A percentile compares a stretch with the other conserved stretches of the same genome.
phyloP scores from a whole-genome alignment of 1,284 basidiomycete species.

The Phenoliferia sp. region DNA sequence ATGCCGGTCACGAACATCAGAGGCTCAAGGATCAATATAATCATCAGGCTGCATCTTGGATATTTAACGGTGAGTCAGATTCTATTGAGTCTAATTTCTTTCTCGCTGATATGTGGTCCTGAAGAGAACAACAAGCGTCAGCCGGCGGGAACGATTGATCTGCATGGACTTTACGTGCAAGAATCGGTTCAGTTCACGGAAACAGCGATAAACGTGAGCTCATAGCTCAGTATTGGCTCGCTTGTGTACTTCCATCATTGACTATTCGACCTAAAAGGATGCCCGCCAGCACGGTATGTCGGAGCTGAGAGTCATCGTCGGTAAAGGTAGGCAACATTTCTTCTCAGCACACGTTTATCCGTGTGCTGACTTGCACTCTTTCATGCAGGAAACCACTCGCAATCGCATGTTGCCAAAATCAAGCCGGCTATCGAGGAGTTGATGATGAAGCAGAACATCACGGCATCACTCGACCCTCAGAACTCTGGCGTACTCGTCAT shows the following conservation, averaged over 20 bases:
- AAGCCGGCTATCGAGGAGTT: constrained; percentile 85
- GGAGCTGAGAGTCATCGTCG: constrained; percentile 81
- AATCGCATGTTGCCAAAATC: constrained; percentile 73
- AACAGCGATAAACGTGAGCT: constrained; percentile 26
- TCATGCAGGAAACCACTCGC: constrained; percentile 82
- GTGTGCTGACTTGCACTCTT: constrained; percentile 10
- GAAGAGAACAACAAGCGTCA: constrained; percentile 75
- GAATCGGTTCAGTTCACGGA: constrained; percentile 53
- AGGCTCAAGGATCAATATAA: constrained; percentile 74
- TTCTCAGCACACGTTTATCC: neutral
- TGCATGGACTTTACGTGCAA: constrained; percentile 79
- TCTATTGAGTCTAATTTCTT: too few species aligned
- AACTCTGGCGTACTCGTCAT: constrained; percentile 86
- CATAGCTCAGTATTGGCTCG: neutral
- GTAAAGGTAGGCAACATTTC: constrained; percentile 48
- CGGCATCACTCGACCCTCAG: constrained; percentile 70
- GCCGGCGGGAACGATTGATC: constrained; percentile 68
- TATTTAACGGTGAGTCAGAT: constrained; percentile 65
- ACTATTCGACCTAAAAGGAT: constrained; percentile 42
- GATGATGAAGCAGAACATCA: constrained; percentile 74
- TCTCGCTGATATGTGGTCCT: constrained; percentile 12
- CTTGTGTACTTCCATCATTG: neutral
- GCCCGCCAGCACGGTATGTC: constrained; percentile 62
- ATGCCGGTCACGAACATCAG: constrained; percentile 78
- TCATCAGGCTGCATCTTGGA: constrained; percentile 80